Evolutionary conservation across 1,284 basidiomycete species (phyloP), one percentile per base, ranked within the genome.

Genomic region (Boletus austroedulis): DNA sequence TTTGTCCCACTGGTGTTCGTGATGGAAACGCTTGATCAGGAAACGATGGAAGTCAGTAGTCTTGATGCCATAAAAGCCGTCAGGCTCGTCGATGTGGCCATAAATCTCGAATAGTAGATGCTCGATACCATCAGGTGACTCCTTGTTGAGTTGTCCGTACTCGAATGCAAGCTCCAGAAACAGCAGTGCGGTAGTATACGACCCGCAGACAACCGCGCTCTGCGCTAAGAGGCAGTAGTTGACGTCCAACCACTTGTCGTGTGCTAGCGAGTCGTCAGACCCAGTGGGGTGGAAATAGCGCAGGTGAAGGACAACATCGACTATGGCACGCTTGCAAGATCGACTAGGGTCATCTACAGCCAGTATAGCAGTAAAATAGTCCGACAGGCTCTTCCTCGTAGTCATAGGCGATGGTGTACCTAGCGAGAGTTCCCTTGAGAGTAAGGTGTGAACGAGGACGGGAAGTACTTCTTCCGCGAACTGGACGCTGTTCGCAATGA

Each of bases 11-110:
- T 95, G 88, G 14, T 86, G 83, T 72, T 99, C 97, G 65, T 99
- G 96, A 64, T 94, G 90, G 58, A 96, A 88, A 5, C 93, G 85
- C 61, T 86, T 89, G 45, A 95, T 80, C 36, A 98, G 80, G 57
- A 94, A 89, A 44, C 85, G 81, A 29, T 84, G 82, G 15, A 92
- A 81, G 66, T 98, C 85, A 24, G 78, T 73, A n/a, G 86, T 83
- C 61, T 87, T 81, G 61, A 98, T 93, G 2, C 94, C 94, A 72
- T 99, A 99, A 72, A 99, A 99, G 1, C 96, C 94, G 67, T 99
- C 96, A 0, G 95, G 95, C 67, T 99, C 96, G 67, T 97, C 94
- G 58, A 99, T 94, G 67, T 94, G 92, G 61, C 86, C 87, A 71
- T 98, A 99, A 53, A 98, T 94, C 54, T 90, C 86, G 74, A 95